phyloP scores from a whole-genome alignment of 805 yeast genomes.

The Zygosaccharomyces gambellarensis region DNA sequence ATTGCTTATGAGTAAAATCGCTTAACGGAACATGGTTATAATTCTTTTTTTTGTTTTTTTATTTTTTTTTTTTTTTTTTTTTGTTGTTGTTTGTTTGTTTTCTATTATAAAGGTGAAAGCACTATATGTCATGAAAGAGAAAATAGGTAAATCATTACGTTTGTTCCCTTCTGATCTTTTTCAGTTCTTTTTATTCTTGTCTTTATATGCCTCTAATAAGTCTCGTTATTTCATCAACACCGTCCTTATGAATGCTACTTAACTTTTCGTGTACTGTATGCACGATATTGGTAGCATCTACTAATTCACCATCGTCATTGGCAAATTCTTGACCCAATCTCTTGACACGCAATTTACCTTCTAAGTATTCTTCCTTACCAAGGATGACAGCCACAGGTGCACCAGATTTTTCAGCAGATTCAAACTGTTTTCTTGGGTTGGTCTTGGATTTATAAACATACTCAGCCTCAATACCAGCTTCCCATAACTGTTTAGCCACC shows the following conservation, averaged over 20 bases:
- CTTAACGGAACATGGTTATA: background rate
- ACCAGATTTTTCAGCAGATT: slow-evolving; percentile 93
- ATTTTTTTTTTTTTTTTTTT: too few relatives aligned
- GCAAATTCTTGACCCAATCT: slow-evolving; percentile 82
- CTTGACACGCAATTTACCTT: slow-evolving; percentile 81
- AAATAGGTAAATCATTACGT: background rate
- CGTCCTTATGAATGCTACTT: slow-evolving; percentile 47
- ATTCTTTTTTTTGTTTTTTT: background rate
- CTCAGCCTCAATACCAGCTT: slow-evolving; percentile 83
- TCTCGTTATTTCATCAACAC: slow-evolving; percentile 60
- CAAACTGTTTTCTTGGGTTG: slow-evolving; percentile 93
- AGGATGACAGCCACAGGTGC: slow-evolving; percentile 86
- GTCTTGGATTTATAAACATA: slow-evolving; percentile 90
- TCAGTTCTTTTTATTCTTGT: background rate
- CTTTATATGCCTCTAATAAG: slow-evolving; percentile 50
- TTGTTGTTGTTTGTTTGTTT: too few relatives aligned
- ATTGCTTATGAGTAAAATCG: background rate
- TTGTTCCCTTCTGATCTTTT: background rate
- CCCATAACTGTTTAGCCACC: slow-evolving; percentile 80
- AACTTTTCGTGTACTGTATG: slow-evolving; percentile 47
- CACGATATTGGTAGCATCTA: slow-evolving; percentile 58
- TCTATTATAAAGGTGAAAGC: background rate
- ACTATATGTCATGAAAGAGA: background rate
- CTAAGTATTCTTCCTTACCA: slow-evolving; percentile 85
- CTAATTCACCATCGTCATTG: slow-evolving; percentile 80